Base-by-base conservation (phyloP, 73 alveolate species). In the Stentor roeselii region DNA sequence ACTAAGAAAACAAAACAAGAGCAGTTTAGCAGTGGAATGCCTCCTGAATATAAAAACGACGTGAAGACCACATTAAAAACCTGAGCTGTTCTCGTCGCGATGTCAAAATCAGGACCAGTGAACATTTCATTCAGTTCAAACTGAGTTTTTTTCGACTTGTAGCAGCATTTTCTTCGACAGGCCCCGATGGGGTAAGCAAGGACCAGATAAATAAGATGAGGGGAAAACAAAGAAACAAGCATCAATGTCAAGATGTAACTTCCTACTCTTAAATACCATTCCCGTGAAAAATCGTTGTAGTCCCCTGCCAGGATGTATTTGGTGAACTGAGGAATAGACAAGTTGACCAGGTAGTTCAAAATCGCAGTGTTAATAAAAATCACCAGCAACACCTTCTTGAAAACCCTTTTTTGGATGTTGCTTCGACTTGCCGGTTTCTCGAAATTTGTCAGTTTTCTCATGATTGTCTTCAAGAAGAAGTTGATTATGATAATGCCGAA, bases 281-380 rank as follows among this genome's bases (percentile, higher is more conserved):
- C n/a, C 37, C 80, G n/a, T n/a, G 80, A 30, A 67, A 67, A 67
- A 67, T 67, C 80, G 34, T 27, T 67, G 37, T 67, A 67, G 27
- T 67, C 41, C 0, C 80, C 80, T 67, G 21, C 50, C 37, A 67
- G 37, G 34, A 67, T 34, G 2, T 67, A 67, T 2, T 32, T 40
- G 34, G n/a, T 30, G 1, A 32, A 67, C 21, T 14, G 21, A 0
- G 2, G 41, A 30, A 2, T 32, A 27, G 41, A 15, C 6, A 35
- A 15, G 6, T 35, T 60, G 0, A 60, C 88, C 21, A 60, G 30
- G 35, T 6, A 60, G 14, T 60, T 42, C 32, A 32, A 30, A 31
- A 80, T 21, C n/a, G 82, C 84, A 15, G 94, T 85, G 86, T 91
- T 91, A 37, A 89, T 75, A 84, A 67, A 67, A n/a, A 67, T 67